Base-by-base conservation (phyloP, 306 rosid genomes). In the Cucumis sativus region DNA sequence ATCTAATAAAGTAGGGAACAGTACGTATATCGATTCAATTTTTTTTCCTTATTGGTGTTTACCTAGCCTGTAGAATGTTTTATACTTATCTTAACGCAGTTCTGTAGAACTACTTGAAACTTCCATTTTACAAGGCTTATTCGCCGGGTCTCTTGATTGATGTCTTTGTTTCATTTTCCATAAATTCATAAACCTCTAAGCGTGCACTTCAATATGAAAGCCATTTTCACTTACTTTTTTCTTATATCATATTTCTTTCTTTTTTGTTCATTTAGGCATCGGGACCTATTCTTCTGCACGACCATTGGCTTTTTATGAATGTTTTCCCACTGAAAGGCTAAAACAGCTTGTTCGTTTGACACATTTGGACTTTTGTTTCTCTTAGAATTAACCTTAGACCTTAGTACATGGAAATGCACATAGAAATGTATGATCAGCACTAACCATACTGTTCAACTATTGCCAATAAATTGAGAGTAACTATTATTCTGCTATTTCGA, bases 301-400 rank as follows among this genome's bases (percentile, higher is more conserved):
- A 71, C 30, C 17, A 69, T 30, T 20, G 47, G 1, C 25, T 75
- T 80, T 85, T 52, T 79, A 56, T 55, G 75, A 79, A 79, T 78
- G 66, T 74, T 69, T 80, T 74, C 69, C 84, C 84, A 65, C 85
- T 16, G 78, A 89, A 84, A 84, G 84, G 84, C 57, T 62, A 45
- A 79, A 78, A 82, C 64, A 78, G 81, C 88, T 13, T 79, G 62
- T 77, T 86, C 79, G 60, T 57, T 55, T 73, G 25, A 78, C 61
- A 69, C 57, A 51, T 16, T 67, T 78, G 74, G 77, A 82, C 83
- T 74, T 78, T 47, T 35, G 51, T 47, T 70, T 23, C 35, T 16
- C 76, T n/a, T 70, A 51, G 43, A 72, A 15, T 72, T 51, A 51
- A 51, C 76, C 76, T 72, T 72, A 51, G 37, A 51, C 76, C 76